Conservation (phyloP, 192 early-diverging fungal species). For the Rhizophagus prolifer region DNA sequence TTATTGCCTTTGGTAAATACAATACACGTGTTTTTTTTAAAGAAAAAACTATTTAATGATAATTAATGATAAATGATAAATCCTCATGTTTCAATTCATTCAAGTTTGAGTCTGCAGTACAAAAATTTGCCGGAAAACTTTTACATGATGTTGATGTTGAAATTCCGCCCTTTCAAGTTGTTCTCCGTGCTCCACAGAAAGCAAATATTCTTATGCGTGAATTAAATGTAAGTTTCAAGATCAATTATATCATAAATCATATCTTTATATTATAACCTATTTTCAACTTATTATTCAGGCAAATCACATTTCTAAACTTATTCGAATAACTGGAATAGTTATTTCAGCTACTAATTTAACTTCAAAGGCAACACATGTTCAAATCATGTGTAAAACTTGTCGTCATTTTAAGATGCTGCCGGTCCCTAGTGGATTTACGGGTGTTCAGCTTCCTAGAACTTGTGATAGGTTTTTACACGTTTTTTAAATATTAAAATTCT, state of each 20-base stretch:
- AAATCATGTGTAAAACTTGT: constrained; percentile 88
- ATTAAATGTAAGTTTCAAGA: constrained; percentile 66
- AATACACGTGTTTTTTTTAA: background rate
- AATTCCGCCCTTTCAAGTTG: constrained; percentile 17
- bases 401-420: constrained; percentile 77
- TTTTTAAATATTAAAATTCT: too few relatives aligned
- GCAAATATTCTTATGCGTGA: constrained; percentile 88
- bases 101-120: background rate
- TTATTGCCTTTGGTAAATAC: constrained; percentile 23
- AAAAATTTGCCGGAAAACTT: background rate
- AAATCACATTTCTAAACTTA: constrained; percentile 84
- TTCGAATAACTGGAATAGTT: constrained; percentile 94
- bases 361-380: constrained; percentile 86
- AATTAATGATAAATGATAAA: too few relatives aligned
- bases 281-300: constrained; percentile 49
- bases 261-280: background rate
- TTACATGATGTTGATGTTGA: background rate
- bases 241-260: background rate
- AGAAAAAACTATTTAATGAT: too few relatives aligned
- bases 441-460: constrained; percentile 79
- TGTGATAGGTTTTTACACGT: constrained; percentile 73
- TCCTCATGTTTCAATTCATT: background rate
- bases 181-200: constrained; percentile 53
- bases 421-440: constrained; percentile 82
- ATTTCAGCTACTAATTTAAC: constrained; percentile 87